phyloP scores from a whole-genome alignment of 441 rosid species.

The Adansonia gregorii region DNA sequence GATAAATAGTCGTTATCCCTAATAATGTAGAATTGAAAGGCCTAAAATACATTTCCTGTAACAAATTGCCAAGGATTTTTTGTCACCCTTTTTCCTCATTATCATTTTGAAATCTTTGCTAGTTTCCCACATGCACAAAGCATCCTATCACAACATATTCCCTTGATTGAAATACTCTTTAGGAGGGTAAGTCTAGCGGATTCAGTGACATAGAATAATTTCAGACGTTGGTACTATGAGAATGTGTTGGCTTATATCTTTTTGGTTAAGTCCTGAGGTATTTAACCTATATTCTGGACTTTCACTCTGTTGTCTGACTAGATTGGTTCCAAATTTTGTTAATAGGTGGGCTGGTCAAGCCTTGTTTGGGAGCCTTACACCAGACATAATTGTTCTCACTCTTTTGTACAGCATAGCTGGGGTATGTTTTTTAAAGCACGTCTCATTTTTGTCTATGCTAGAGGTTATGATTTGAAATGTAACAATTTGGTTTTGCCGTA shows the following conservation, averaged over 20 bases:
- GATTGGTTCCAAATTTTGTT: conserved; percentile 24
- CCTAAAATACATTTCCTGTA: too few species aligned
- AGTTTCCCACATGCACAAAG: background rate
- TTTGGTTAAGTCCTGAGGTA: background rate
- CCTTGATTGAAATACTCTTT: background rate
- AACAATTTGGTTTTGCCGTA: conserved; percentile 25
- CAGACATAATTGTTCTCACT: conserved; percentile 86
- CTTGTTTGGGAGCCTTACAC: conserved; percentile 90
- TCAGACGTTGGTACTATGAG: background rate
- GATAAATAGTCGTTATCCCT: too few species aligned
- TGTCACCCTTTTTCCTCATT: background rate
- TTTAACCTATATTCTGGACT: conserved; percentile 18
- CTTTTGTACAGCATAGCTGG: conserved; percentile 96
- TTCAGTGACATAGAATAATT: background rate
- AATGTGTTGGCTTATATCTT: background rate
- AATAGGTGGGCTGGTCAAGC: conserved; percentile 99
- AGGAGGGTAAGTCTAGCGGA: background rate
- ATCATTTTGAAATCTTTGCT: background rate
- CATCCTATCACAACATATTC: conserved; percentile 9
- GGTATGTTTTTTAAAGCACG: conserved; percentile 45
- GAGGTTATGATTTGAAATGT: conserved; percentile 3
- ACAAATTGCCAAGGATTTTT: too few species aligned
- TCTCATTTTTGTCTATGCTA: background rate
- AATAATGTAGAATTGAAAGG: too few species aligned
- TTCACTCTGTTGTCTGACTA: conserved; percentile 12